Conservation (phyloP, 495 filamentous ascomycete genomes). For the Neurospora sp. region DNA sequence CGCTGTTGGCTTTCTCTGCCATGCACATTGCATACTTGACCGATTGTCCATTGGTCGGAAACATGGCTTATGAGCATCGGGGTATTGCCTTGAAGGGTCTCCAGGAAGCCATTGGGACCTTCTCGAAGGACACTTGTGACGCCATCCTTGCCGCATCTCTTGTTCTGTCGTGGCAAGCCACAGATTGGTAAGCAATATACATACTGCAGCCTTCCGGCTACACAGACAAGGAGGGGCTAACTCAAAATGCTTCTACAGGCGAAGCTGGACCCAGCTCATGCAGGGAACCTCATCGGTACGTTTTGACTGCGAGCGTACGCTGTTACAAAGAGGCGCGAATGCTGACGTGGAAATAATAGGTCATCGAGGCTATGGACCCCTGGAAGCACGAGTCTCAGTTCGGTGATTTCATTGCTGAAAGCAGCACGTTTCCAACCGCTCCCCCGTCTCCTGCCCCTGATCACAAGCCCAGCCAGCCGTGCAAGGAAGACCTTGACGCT, state of each 20-base stretch:
- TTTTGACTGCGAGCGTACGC: background rate
- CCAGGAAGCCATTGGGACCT: conserved; percentile 73
- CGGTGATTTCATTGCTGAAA: conserved; percentile 70
- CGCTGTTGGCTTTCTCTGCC: conserved; percentile 81
- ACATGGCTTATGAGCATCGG: conserved; percentile 78
- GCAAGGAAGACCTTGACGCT: conserved; percentile 59
- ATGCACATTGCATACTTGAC: conserved; percentile 84
- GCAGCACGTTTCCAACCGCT: conserved; percentile 54
- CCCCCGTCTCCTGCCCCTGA: conserved; percentile 50
- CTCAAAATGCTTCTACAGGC: conserved; percentile 43
- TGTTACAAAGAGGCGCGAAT: background rate
- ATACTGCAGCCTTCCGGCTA: conserved; percentile 21
- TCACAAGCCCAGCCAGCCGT: conserved; percentile 44
- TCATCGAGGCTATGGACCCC: conserved; percentile 82
- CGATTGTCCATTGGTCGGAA: conserved; percentile 67
- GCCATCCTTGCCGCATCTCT: conserved; percentile 88
- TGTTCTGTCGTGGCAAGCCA: conserved; percentile 90
- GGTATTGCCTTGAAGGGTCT: conserved; percentile 77
- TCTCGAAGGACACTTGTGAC: conserved; percentile 81
- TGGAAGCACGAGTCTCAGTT: conserved; percentile 89
- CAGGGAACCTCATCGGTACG: conserved; percentile 80
- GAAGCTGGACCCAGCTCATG: conserved; percentile 83
- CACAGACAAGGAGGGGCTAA: conserved; percentile 21
- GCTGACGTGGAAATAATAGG: conserved; percentile 30
- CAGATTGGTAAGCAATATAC: conserved; percentile 72